Base-by-base conservation (phyloP, 2,329 filamentous ascomycete species). In the Pseudogymnoascus sp. region DNA sequence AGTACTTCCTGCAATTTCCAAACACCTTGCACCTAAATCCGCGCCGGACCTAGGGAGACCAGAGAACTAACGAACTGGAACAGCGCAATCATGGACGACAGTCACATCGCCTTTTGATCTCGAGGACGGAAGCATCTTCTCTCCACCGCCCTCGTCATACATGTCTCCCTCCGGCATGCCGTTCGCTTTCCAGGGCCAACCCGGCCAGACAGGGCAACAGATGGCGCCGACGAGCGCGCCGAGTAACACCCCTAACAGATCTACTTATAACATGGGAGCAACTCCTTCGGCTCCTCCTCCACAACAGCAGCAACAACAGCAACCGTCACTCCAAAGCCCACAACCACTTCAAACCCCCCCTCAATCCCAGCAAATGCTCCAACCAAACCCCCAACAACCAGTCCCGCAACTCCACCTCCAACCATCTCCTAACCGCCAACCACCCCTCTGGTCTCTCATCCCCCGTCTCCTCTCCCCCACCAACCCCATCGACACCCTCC, bases 121-220 rank as follows among this genome's bases (percentile, higher is more conserved):
- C 55, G 35, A 59, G 55, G 31, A 37, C 5, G 31, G 15, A 13
- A 36, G 7, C 4, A 59, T 59, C 10, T 59, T 37, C 31, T 52
- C 31, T n/a, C 15, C 35, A 18, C 31, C 15, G 55, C 55, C 55
- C 31, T 59, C 55, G 5, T 12, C 15, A 13, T 59, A 59, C 18
- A 35, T 59, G 35, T 59, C 31, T 36, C 55, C 31, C 31, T 59
- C 31, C 55, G 42, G 42, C 25, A 52, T 52, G 42, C 42, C 42
- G 1, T 52, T 52, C 42, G 42, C 42, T 52, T 52, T 52, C 13
- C 55, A 59, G 31, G 15, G 35, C 18, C 31, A 35, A 21, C 31
- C 55, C 3, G 15, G 35, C 55, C 55, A 27, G 31, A 25, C 31
- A 13, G 35, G 35, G 8, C 55, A 58, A 58, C 55, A 35, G 55